These are phyloP conservation scores for Chrysochromulina parva DNA, from an alignment of 78 protist genomes.

Conservation along the genomic window DNA sequence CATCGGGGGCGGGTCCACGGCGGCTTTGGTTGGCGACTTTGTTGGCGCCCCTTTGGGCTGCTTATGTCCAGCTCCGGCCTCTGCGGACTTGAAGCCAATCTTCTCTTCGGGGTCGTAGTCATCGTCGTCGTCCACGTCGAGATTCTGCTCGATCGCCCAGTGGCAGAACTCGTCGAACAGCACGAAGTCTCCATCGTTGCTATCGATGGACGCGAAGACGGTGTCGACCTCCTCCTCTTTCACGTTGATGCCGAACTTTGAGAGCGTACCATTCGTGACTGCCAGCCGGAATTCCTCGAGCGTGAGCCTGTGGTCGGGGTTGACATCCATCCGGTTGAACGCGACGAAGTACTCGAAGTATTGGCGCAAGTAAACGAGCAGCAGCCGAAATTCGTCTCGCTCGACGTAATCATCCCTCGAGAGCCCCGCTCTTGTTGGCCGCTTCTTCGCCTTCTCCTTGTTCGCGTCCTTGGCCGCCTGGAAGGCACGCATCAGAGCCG, in stretches of 20 bases:
- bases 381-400: constrained; percentile 33
- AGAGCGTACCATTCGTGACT: neutral
- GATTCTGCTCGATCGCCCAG: neutral
- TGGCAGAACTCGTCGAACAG: neutral
- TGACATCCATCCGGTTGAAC: constrained; percentile 13
- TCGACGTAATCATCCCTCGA: constrained; percentile 32
- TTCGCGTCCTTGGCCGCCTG: constrained; percentile 42
- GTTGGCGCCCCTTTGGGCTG: too few species aligned
- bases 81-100: too few species aligned
- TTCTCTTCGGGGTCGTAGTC: too few species aligned
- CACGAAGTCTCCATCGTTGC: neutral
- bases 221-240: too few species aligned
- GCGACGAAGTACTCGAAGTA: constrained; percentile 31
- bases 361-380: constrained; percentile 16
- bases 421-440: too few species aligned
- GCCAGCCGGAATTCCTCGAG: constrained; percentile 7
- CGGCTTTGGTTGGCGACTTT: too few species aligned
- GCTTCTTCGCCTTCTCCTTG: neutral
- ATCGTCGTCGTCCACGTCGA: neutral
- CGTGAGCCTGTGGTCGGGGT: constrained; percentile 11
- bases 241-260: too few species aligned
- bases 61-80: too few species aligned
- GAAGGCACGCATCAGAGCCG: constrained; percentile 48
- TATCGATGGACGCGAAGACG: too few species aligned
- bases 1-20: too few species aligned